Evolutionary conservation across 306 rosid genomes (phyloP).

Genomic region (Cajanus cajan): DNA sequence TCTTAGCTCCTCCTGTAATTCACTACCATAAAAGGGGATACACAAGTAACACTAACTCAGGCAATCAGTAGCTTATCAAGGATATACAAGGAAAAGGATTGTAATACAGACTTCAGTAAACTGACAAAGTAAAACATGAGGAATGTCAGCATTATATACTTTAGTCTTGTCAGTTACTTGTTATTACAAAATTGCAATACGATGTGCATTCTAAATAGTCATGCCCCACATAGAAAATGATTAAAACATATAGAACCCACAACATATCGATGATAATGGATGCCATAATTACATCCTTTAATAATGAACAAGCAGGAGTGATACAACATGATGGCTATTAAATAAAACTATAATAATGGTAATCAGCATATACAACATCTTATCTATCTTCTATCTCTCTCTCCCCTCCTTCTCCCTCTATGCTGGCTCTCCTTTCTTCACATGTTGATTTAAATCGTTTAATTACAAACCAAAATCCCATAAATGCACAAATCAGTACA

Average conservation of each 20-base stretch:
- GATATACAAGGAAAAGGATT: slow-evolving; percentile 5
- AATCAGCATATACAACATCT: neutral
- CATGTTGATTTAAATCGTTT: slow-evolving; percentile 15
- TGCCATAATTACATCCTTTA: slow-evolving; percentile 18
- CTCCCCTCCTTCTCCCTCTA: neutral
- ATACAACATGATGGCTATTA: slow-evolving; percentile 4
- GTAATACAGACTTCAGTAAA: neutral
- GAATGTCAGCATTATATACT: neutral
- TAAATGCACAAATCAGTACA: slow-evolving; percentile 18
- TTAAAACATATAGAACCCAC: slow-evolving; percentile 22
- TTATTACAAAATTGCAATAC: slow-evolving; percentile 12
- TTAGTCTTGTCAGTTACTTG: neutral
- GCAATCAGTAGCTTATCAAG: neutral
- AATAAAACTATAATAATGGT: slow-evolving; percentile 25
- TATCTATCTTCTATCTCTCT: neutral
- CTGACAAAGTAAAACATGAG: neutral
- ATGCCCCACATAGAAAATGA: slow-evolving; percentile 16
- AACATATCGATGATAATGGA: slow-evolving; percentile 22
- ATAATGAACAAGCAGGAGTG: slow-evolving; percentile 26
- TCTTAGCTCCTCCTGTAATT: neutral
- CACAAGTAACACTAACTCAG: neutral
- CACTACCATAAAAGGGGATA: neutral
- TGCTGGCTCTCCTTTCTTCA: neutral
- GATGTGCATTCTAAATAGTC: slow-evolving; percentile 12
- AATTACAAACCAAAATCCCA: slow-evolving; percentile 10